These are phyloP conservation scores for Fraxinus greggii DNA, from an alignment of 305 asterid species.

Conservation along the genomic window DNA sequence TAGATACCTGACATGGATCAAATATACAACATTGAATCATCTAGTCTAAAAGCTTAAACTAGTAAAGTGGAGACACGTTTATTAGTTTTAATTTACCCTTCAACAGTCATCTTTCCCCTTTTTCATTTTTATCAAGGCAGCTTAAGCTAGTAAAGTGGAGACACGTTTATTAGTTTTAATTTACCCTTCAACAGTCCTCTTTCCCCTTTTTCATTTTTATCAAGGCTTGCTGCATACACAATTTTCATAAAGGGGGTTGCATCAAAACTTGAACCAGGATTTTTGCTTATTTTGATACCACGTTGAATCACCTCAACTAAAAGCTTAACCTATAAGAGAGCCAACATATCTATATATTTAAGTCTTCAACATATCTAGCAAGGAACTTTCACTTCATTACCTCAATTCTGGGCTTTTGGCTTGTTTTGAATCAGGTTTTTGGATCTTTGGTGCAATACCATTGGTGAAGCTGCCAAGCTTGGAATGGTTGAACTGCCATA, in stretches of 20 bases:
- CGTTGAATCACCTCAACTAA: background rate
- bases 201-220: background rate
- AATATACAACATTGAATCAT: background rate
- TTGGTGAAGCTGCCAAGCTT: conserved; percentile 41
- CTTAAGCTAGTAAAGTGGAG: background rate
- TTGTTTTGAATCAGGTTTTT: conserved; percentile 36
- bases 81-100: too few relatives aligned
- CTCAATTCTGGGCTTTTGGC: conserved; percentile 57
- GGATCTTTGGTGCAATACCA: conserved; percentile 42
- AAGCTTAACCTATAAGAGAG: background rate
- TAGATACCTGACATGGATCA: background rate
- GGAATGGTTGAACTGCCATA: conserved; percentile 63
- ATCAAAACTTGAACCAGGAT: background rate
- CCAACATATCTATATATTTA: background rate
- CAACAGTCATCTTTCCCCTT: background rate
- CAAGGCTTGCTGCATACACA: background rate
- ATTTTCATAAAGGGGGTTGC: background rate
- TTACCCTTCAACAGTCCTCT: background rate
- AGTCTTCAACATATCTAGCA: background rate
- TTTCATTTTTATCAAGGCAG: background rate
- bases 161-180: background rate
- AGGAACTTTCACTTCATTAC: conserved; percentile 26
- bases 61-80: background rate
- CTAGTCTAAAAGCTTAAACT: background rate
- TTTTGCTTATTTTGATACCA: background rate